Conservation (phyloP, 1,284 basidiomycete species). For the Takashimella koratensis region DNA sequence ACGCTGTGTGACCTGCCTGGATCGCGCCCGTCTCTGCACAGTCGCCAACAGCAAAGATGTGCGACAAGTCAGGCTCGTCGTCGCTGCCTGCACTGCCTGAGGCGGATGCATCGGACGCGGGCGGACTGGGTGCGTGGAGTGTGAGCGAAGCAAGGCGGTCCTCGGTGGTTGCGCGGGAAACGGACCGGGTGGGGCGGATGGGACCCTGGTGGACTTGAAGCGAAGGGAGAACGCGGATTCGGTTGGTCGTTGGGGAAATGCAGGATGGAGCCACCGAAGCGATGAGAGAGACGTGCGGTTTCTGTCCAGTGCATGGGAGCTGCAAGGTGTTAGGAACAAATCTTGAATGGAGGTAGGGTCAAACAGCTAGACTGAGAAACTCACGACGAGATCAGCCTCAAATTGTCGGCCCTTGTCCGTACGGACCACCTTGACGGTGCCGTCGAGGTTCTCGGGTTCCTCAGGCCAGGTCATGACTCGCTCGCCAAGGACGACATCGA, state of each 20-base stretch:
- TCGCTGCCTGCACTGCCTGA: not conserved
- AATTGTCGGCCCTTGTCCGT: constrained; percentile 61
- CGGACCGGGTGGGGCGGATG: constrained; percentile 5
- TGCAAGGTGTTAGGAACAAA: constrained; percentile 30
- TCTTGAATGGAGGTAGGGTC: not conserved
- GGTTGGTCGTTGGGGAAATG: constrained; percentile 52
- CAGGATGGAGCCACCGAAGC: constrained; percentile 54
- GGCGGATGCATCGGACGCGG: constrained; percentile 7
- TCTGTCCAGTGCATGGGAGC: constrained; percentile 73
- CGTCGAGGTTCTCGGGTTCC: constrained; percentile 32
- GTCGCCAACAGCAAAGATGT: constrained; percentile 51
- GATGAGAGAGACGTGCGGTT: constrained; percentile 64
- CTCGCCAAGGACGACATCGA: constrained; percentile 50
- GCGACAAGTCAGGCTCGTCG: constrained; percentile 5
- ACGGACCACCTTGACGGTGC: constrained; percentile 50
- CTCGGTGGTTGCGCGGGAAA: constrained; percentile 8
- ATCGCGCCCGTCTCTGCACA: constrained; percentile 51
- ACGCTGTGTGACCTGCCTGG: constrained; percentile 65
- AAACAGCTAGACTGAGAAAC: constrained; percentile 13
- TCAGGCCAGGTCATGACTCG: constrained; percentile 43
- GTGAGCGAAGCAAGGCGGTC: constrained; percentile 20
- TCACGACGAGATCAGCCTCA: constrained; percentile 61
- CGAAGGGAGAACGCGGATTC: constrained; percentile 58
- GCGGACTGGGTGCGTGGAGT: constrained; percentile 16
- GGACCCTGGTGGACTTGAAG: constrained; percentile 55